Percentiles rank a stretch among this genome's conserved stretches.
Evolutionary conservation across 768 basidiomycete genomes (phyloP).

Genomic region (Suillus ampliporus): DNA sequence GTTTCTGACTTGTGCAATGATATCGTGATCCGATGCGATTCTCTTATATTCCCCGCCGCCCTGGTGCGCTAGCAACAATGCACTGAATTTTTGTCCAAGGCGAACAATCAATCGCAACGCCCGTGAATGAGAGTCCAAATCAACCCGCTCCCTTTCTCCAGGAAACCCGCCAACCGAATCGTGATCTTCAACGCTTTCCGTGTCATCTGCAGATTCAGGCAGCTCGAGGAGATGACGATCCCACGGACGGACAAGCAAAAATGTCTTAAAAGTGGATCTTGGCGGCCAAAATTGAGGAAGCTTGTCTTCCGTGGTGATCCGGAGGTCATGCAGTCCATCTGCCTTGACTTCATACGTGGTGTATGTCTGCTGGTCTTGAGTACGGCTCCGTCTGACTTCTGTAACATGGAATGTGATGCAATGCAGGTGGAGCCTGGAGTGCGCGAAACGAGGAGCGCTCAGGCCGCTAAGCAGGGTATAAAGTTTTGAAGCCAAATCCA

Average conservation of each 20-base stretch:
- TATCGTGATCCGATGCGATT: background rate
- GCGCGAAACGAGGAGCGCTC: background rate
- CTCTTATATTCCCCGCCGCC: background rate
- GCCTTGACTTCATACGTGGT: background rate
- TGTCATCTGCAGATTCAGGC: no score
- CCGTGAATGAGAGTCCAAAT: background rate
- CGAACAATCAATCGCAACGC: constrained; percentile 1
- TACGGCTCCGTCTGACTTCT: background rate
- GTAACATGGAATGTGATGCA: background rate
- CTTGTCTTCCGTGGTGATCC: background rate
- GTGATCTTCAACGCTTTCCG: background rate
- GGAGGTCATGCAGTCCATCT: background rate
- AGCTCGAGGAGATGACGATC: background rate
- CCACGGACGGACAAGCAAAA: background rate
- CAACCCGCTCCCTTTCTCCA: background rate
- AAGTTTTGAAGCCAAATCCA: background rate
- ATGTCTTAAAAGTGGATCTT: background rate
- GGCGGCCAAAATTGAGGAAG: background rate
- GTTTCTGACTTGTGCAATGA: background rate
- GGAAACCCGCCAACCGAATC: no score
- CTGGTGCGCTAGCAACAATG: background rate
- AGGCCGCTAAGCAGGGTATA: background rate
- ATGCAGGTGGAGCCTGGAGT: background rate
- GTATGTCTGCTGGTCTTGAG: background rate
- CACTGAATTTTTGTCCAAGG: background rate